Base-by-base conservation (phyloP, 805 yeast species). In the Yamadazyma akitaensis region DNA sequence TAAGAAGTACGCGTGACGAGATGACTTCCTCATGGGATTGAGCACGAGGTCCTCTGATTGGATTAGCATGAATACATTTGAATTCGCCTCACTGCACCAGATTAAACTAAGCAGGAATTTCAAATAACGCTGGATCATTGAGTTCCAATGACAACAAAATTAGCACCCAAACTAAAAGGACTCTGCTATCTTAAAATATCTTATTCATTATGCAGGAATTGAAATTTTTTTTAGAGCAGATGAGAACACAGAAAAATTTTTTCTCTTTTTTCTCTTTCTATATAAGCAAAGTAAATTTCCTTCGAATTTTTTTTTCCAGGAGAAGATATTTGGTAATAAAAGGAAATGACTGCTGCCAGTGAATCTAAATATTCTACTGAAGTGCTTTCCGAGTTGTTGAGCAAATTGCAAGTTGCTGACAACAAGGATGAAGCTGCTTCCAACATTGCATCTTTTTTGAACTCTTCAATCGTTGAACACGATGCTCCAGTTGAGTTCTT, bases 381-480 rank as follows among this genome's bases (percentile, higher is more conserved):
- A 76, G 96, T 91, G 73, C 85, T 92, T 72, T 79, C 85, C 70
- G 96, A 94, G 79, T 86, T 94, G 69, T 88, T 94, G 78, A 79
- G 85, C 75, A 89, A 89, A 80, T 82, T 94, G 67, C 74, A 92
- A 67, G 88, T 94, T 70, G 96, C 98, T 63, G 97, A 89, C 63
- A 84, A 82, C 68, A 83, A 91, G 71, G 83, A 81, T 53, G 83
- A 80, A 67, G 91, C 95, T 68, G 94, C 97, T 65, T 70, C 85
- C 63, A 88, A 88, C 68, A 88, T 94, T 63, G 82, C 98, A 57
- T 80, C 94, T 53, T 91, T 94, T 80, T 81, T 94, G 73, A 92
- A 92, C 76, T 95, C 97, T 60, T 88, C 92, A 67, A 90, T 91
- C 75, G 91, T 92, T 70, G 99, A 94, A 79, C 98, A 94, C 75